Evolutionary conservation across 2,329 filamentous ascomycete genomes (phyloP), one percentile per base, ranked within the genome.

Genomic region (Botryotinia convoluta): DNA sequence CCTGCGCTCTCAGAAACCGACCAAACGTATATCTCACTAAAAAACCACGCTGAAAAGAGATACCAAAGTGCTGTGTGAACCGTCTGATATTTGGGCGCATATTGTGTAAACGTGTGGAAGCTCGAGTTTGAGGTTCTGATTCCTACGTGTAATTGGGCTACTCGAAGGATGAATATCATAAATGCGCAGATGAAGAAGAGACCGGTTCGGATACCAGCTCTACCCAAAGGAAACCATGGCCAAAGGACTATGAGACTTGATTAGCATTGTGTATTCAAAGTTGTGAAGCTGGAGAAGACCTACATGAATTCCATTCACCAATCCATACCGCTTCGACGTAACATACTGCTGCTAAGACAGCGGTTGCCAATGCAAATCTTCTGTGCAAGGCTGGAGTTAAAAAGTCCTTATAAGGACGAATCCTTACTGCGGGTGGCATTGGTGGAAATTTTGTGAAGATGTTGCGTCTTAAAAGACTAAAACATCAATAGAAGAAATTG

Each of bases 311-410:
- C 85, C 90, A 93, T 76, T 87, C 86, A 29, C 92, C 90, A 76
- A 97, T 87, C 72, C 90, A 82, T 71, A 96, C 83, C 67, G 94
- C 88, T 80, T 93, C 89, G 54, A 88, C 72, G 81, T 96, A 97
- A 80, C 93, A 93, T 72, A 94, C 85, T 65, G 86, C 83, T 16
- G 96, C 84, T 22, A 94, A 86, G 75, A 93, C 84, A 22, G 88
- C 87, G 65, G 92, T 92, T 20, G 93, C 94, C 76, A 90, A 91
- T 67, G 92, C 91, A 83, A 98, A 98, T 79, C 94, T 90, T 79
- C 93, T 88, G 83, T 98, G 95, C 76, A 98, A 86, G 70, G 92
- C 91, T 68, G 95, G 95, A 75, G 95, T 97, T 78, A 98, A 85
- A 82, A 97, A 97, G 84, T 97, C 93, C 86, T 86, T 82, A 80